Conservation (phyloP, 2,329 filamentous ascomycete genomes). For the Hymenoscyphus infarciens region DNA sequence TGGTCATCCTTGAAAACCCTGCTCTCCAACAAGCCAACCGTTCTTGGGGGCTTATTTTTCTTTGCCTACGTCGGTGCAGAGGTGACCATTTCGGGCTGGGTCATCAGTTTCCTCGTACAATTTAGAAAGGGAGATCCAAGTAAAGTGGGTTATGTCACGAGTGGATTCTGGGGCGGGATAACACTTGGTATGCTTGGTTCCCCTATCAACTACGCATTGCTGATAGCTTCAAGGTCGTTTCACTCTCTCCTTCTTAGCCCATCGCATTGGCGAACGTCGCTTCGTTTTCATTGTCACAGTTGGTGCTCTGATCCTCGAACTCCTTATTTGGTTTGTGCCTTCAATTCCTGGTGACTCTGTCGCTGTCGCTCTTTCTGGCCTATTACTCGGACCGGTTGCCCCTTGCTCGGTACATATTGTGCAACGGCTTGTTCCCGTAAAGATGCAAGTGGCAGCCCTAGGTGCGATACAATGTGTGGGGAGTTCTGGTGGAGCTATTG, state of each 20-base stretch:
- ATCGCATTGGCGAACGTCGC: constrained; percentile 64
- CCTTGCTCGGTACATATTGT: constrained; percentile 66
- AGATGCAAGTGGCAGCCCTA: constrained; percentile 58
- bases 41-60: constrained; percentile 74
- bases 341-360: constrained; percentile 66
- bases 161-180: constrained; percentile 68
- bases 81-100: constrained; percentile 78
- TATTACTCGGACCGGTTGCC: constrained; percentile 74
- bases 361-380: constrained; percentile 63
- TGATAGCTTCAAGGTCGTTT: constrained; percentile 53
- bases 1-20: constrained; percentile 38
- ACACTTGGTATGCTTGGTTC: constrained; percentile 55
- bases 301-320: constrained; percentile 56
- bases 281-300: constrained; percentile 60
- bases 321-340: constrained; percentile 72
- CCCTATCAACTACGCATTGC: no score
- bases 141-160: constrained; percentile 72
- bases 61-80: constrained; percentile 82
- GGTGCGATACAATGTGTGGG: constrained; percentile 65
- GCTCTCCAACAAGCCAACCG: constrained; percentile 44
- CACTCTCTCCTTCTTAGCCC: constrained; percentile 62
- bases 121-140: constrained; percentile 66
- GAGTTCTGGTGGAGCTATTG: constrained; percentile 65
- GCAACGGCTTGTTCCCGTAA: constrained; percentile 53
- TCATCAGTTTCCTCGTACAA: constrained; percentile 76